These are phyloP conservation scores for Takakia lepidozioides DNA, from an alignment of 225 moss, liverwort and hornwort species.

Conservation along the genomic window DNA sequence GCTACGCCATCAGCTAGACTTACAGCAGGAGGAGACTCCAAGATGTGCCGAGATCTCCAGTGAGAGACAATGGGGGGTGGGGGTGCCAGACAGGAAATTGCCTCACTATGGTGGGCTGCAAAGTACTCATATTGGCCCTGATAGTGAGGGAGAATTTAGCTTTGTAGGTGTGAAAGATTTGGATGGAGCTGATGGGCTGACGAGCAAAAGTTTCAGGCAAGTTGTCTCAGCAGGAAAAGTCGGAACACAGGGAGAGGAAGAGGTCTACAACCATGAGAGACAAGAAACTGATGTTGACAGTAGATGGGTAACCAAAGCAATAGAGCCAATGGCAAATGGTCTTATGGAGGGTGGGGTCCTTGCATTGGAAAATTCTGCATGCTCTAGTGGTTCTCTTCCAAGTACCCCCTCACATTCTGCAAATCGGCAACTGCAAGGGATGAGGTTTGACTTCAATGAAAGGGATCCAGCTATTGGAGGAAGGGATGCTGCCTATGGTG, in stretches of 20 bases:
- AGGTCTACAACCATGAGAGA: conserved; percentile 1
- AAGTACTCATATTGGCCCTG: conserved; percentile 2
- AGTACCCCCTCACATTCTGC: no score
- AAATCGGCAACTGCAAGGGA: no score
- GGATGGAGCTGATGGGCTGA: conserved; percentile 23
- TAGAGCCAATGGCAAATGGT: no score
- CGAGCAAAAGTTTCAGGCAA: conserved; percentile 19
- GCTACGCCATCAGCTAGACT: no score
- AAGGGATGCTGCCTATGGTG: conserved; percentile 13
- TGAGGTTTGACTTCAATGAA: no score
- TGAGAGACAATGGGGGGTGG: no score
- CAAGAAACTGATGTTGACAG: conserved; percentile 10
- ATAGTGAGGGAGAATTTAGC: conserved; percentile 14
- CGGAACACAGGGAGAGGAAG: conserved; percentile 7
- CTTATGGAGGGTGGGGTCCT: no score
- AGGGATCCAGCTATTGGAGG: no score
- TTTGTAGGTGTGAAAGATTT: conserved; percentile 12
- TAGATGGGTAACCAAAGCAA: conserved; percentile 27
- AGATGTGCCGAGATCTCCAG: no score
- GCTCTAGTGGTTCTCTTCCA: no score
- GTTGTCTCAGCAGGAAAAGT: conserved; percentile 16
- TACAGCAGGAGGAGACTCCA: no score
- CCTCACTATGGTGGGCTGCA: background rate
- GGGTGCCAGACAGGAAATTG: conserved; percentile 1
- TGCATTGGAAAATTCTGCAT: no score